These are phyloP conservation scores for Solanum hybrid DNA, from an alignment of 305 asterid species.

Conservation along the genomic window DNA sequence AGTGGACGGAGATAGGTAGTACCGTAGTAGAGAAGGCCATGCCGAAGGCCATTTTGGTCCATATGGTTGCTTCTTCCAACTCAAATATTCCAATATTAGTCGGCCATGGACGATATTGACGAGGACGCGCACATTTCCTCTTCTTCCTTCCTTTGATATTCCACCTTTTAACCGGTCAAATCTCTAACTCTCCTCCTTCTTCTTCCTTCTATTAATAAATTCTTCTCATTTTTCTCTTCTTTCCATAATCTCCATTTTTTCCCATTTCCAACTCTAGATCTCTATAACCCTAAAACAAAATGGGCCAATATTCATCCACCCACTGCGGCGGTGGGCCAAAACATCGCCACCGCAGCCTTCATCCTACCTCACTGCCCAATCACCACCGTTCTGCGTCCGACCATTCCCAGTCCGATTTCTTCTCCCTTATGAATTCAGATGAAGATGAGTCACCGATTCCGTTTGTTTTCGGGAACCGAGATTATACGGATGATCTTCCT, in stretches of 20 bases:
- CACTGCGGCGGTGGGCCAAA: slow-evolving; percentile 1
- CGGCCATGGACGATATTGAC: slow-evolving; percentile 1
- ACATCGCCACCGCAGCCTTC: not conserved
- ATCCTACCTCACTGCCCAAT: not conserved
- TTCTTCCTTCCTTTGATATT: not conserved
- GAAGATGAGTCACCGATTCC: not conserved
- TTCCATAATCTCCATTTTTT: not conserved
- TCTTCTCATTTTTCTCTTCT: not conserved
- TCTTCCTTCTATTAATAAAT: not conserved
- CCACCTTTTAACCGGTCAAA: not conserved
- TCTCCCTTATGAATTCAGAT: not conserved
- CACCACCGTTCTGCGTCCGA: not conserved
- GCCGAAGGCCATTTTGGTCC: not conserved
- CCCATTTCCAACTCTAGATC: not conserved
- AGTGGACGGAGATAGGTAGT: too few relatives aligned
- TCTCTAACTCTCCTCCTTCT: not conserved
- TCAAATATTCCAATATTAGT: slow-evolving; percentile 1
- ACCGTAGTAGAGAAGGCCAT: not conserved
- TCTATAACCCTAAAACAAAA: not conserved
- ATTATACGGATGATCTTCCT: slow-evolving; percentile 35
- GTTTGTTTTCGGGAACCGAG: slow-evolving; percentile 8
- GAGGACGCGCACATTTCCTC: slow-evolving; percentile 6
- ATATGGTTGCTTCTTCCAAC: not conserved
- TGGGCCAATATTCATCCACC: slow-evolving; percentile 12
- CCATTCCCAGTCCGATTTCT: not conserved